Conservation (phyloP, 352 stramenopile genomes). For the Phytophthora pisi region DNA sequence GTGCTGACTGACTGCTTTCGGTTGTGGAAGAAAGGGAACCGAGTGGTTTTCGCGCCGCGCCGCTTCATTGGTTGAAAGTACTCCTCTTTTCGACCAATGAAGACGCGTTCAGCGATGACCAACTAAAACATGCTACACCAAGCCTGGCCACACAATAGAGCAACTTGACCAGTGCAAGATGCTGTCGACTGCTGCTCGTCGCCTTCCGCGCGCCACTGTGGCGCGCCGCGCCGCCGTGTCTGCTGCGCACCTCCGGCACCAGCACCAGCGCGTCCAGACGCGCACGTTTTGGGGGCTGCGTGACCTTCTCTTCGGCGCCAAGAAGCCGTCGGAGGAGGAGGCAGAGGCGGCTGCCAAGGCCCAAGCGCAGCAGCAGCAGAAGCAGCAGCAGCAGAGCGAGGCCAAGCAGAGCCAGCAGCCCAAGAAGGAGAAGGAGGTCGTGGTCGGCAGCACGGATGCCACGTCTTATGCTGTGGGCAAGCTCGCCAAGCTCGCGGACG, state of each 20-base stretch:
- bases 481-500: slow-evolving; percentile 86
- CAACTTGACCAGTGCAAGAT: slow-evolving; percentile 28
- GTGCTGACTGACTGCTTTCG: slow-evolving; percentile 32
- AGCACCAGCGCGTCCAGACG: slow-evolving; percentile 31
- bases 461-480: slow-evolving; percentile 74
- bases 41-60: not conserved
- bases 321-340: slow-evolving; percentile 33
- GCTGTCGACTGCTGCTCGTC: slow-evolving; percentile 35
- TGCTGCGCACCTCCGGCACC: not conserved
- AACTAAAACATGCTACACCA: not conserved
- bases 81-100: not conserved
- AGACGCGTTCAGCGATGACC: not conserved
- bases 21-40: slow-evolving; percentile 22
- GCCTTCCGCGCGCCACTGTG: slow-evolving; percentile 23
- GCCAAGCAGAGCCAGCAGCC: slow-evolving; percentile 7
- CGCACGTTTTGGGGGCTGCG: slow-evolving; percentile 70
- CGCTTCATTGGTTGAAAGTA: slow-evolving; percentile 1
- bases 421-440: slow-evolving; percentile 30
- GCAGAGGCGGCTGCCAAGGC: slow-evolving; percentile 24
- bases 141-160: slow-evolving; percentile 13
- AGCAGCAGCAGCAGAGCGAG: slow-evolving; percentile 10
- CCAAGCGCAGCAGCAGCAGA: slow-evolving; percentile 4
- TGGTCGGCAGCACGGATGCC: slow-evolving; percentile 58
- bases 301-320: slow-evolving; percentile 67
- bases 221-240: slow-evolving; percentile 17